Base-by-base conservation (phyloP, 176 grass and related monocot species). In the Pontederia crassipes region DNA sequence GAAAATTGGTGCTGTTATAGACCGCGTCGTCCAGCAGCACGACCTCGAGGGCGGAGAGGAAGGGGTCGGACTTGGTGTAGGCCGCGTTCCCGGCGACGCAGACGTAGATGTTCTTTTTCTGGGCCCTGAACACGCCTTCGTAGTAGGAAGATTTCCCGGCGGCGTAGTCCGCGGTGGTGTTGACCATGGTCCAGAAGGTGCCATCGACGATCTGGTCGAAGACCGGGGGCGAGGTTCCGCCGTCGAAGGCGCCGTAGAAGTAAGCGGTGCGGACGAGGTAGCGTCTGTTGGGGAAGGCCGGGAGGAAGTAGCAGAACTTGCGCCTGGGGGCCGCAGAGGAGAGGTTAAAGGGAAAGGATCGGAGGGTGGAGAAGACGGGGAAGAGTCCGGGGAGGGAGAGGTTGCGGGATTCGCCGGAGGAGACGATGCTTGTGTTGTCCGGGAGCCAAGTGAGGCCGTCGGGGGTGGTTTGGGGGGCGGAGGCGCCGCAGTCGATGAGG, bases 251-350 rank as follows among this genome's bases (percentile, higher is more conserved):
- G 66, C 72, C 93, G 56, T 85, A 80, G 74, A 88, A 97, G 82
- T 80, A 96, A 64, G 81, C 91, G 67, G 79, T 78, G 50, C 93
- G 87, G 27, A 97, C n/a, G 9, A 97, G 84, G 83, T 97, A 97
- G 55, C 79, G 75, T 58, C 72, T 68, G 11, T 58, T 77, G n/a
- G 45, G 76, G 68, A 72, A 80, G 35, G 79, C 76, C 49, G 61
- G 71, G 52, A 97, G 58, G 54, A 56, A 29, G 73, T 97, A 91
- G 79, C 87, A 97, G 84, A 74, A 97, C 59, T 88, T 97, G 63
- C 15, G 32, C 32, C 32, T 40, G 74, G 59, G 54, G 49, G 10
- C 5, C 45, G 20, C 35, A 40, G 47, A 66, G 46, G 14, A 49
- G 40, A 17, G 54, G 52, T 66, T 40, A 40, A 14, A 16, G 6